These are phyloP conservation scores for Brassica nigra DNA, from an alignment of 345 rosid species.

Conservation along the genomic window DNA sequence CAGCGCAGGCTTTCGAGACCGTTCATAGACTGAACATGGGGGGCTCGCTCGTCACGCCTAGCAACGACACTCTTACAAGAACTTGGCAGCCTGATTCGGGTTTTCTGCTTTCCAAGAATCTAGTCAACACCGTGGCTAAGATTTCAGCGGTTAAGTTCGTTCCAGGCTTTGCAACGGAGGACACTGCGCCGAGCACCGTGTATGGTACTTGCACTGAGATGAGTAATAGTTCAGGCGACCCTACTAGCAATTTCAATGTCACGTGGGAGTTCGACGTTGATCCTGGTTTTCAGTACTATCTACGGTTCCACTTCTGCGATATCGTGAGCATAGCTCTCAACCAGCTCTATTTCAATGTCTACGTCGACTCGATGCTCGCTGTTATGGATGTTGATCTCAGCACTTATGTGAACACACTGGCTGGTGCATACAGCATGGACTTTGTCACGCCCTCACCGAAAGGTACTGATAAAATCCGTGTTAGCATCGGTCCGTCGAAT, in stretches of 20 bases:
- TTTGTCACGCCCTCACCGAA: slow-evolving; percentile 11
- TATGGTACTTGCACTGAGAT: slow-evolving; percentile 41
- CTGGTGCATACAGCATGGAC: slow-evolving; percentile 23
- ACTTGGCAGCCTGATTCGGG: slow-evolving; percentile 72
- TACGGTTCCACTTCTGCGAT: slow-evolving; percentile 65
- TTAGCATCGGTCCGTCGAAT: slow-evolving; percentile 41
- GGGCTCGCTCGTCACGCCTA: slow-evolving; percentile 54
- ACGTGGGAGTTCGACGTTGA: slow-evolving; percentile 55
- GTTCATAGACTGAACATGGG: slow-evolving; percentile 90
- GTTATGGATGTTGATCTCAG: slow-evolving; percentile 7
- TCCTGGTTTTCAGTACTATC: slow-evolving; percentile 42
- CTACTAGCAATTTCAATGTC: slow-evolving; percentile 30
- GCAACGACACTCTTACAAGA: slow-evolving; percentile 73
- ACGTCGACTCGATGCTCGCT: slow-evolving; percentile 45
- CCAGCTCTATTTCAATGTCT: slow-evolving; percentile 72
- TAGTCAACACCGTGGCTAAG: slow-evolving; percentile 48
- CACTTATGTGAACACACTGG: slow-evolving; percentile 30
- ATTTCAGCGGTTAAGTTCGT: slow-evolving; percentile 54
- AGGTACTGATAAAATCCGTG: slow-evolving; percentile 32
- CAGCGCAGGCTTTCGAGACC: slow-evolving; percentile 63
- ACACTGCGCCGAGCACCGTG: slow-evolving; percentile 42
- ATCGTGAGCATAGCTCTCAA: slow-evolving; percentile 55
- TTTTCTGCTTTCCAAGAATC: slow-evolving; percentile 45
- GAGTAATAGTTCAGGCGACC: slow-evolving; percentile 16
- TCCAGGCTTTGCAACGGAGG: slow-evolving; percentile 51